Evolutionary conservation across 2,329 filamentous ascomycete genomes (phyloP), one percentile per base, ranked within the genome.

Genomic region (Aspergillus awamori): DNA sequence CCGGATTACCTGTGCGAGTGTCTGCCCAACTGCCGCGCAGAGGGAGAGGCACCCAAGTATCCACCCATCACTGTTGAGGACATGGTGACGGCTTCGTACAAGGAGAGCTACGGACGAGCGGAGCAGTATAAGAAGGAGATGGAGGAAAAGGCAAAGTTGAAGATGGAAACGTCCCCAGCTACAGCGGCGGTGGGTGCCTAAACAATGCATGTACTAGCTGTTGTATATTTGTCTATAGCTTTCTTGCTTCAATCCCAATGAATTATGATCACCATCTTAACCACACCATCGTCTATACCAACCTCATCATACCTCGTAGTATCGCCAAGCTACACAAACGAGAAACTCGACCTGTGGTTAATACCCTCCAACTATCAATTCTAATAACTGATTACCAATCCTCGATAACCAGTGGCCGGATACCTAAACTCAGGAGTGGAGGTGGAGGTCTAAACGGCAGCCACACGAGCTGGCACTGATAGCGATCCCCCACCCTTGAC

Each of bases 1-100:
- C 78, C 78, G 1, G 78, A 80, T 55, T 80, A 77, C 59, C 60
- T 77, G 7, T 77, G 80, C 51, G 67, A 76, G 59, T 80, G 79
- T 60, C 63, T 81, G 58, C 79, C 79, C 1, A 79, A 78, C 53
- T 81, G 78, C 61, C 70, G 70, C 13, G 68, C 70, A 26, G 66
- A 70, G 28, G 76, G 70, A 5, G 76, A 80, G 56, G 54, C 63
- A 51, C 68, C 73, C 1, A 81, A 80, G 62, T 81, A 80, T 60
- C 62, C 66, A 3, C 76, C 78, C 0, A 78, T 81, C 38, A 79
- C 78, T 7, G 79, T 81, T 5, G 72, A 79, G 62, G 72, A 79
- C 33, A 75, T 76, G 55, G 75, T 81, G 5, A 68, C 70, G 51
- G 72, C 70, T 0, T 73, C 77, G n/a, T 81, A 81, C 61, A 72